These are phyloP conservation scores for Endocladia muricata DNA, from an alignment of 31 red algal genomes.

Conservation along the genomic window DNA sequence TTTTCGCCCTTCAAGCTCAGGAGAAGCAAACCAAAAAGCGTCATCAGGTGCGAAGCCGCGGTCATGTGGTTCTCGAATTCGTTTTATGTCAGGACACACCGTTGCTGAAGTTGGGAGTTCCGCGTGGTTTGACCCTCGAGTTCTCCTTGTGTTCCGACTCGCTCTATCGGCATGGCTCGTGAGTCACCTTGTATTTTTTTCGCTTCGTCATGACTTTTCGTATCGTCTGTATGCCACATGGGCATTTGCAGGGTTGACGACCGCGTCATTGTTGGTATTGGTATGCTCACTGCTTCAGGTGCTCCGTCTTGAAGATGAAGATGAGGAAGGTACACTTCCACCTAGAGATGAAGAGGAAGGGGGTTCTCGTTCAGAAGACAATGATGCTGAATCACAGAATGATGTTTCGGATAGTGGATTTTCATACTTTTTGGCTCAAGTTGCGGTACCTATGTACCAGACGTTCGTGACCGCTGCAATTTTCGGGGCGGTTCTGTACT, in stretches of 20 bases:
- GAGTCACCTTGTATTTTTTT: slow-evolving; percentile 38
- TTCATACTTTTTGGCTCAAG: slow-evolving; percentile 1
- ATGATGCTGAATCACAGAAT: background rate
- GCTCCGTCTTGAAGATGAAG: slow-evolving; percentile 16
- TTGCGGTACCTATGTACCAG: slow-evolving; percentile 42
- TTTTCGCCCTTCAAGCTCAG: slow-evolving; percentile 1
- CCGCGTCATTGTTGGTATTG: slow-evolving; percentile 18
- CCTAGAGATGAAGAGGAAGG: slow-evolving; percentile 20
- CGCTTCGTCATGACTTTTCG: slow-evolving; percentile 23
- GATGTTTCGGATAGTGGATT: background rate
- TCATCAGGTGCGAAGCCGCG: background rate
- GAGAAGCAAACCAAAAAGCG: background rate
- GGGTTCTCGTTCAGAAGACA: background rate
- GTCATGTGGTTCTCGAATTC: background rate
- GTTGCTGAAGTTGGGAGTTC: slow-evolving; percentile 16
- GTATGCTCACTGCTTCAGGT: slow-evolving; percentile 37
- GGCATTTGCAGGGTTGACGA: slow-evolving; percentile 16
- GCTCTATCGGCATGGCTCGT: slow-evolving; percentile 19
- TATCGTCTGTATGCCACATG: slow-evolving; percentile 35
- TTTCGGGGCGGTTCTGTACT: slow-evolving; percentile 44
- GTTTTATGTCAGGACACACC: background rate
- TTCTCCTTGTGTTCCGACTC: slow-evolving; percentile 16
- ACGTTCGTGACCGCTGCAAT: slow-evolving; percentile 15
- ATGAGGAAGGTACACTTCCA: slow-evolving; percentile 7
- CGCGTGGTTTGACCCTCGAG: background rate